phyloP scores from a whole-genome alignment of 495 filamentous ascomycete species.

The Podospora pseudocomata region DNA sequence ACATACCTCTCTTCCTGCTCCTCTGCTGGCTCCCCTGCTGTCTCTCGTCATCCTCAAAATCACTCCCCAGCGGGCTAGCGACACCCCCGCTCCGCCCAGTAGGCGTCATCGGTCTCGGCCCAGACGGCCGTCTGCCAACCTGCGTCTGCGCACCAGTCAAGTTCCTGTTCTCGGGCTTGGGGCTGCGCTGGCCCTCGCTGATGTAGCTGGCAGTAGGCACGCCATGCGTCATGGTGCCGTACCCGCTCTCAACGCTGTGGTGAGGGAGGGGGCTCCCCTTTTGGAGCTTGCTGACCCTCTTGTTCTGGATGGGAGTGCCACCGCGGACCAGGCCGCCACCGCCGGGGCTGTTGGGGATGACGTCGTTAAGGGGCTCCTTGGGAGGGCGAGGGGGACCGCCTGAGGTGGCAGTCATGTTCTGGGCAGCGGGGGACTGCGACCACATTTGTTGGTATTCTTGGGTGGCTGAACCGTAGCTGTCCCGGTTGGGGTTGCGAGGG shows the following conservation, averaged over 20 bases:
- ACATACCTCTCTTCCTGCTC: slow-evolving; percentile 49
- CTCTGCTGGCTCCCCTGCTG: slow-evolving; percentile 19
- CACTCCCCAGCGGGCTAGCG: slow-evolving; percentile 13
- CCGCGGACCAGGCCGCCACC: slow-evolving; percentile 1
- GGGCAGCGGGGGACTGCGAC: slow-evolving; percentile 37
- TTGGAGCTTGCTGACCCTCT: slow-evolving; percentile 42
- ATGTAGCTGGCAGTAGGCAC: slow-evolving; percentile 35
- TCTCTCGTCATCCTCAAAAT: slow-evolving; percentile 31
- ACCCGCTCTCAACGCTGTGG: slow-evolving; percentile 49
- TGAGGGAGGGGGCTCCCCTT: slow-evolving; percentile 42
- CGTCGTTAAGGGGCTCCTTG: slow-evolving; percentile 47
- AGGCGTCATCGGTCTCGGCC: slow-evolving; percentile 53
- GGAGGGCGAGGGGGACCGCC: slow-evolving; percentile 45
- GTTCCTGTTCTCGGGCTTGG: slow-evolving; percentile 45
- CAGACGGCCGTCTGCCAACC: slow-evolving; percentile 44
- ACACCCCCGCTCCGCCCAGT: slow-evolving; percentile 29
- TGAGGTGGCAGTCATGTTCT: slow-evolving; percentile 25
- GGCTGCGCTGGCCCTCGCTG: slow-evolving; percentile 30
- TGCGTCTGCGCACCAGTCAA: slow-evolving; percentile 42
- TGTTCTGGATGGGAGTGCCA: slow-evolving; percentile 26
- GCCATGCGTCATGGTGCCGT: slow-evolving; percentile 46
- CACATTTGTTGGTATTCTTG: slow-evolving; percentile 38
- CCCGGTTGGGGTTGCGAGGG: slow-evolving; percentile 38
- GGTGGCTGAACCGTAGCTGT: slow-evolving; percentile 40
- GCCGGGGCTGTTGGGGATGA: slow-evolving; percentile 13